Evolutionary conservation across 768 basidiomycete species (phyloP).

Genomic region (Xanthoconium stramineum): DNA sequence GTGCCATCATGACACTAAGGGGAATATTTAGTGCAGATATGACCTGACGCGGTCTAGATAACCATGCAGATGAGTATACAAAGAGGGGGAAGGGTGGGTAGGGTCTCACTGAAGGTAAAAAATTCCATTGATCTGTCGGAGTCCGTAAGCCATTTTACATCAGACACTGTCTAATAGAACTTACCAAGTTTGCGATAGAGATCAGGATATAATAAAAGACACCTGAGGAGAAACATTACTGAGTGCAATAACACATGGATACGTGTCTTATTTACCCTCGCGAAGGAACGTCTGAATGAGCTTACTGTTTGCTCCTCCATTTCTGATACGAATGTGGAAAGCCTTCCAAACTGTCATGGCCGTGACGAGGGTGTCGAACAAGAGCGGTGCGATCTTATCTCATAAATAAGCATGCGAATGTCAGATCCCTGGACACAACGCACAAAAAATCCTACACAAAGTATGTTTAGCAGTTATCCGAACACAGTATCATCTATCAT

Average conservation of each 20-base stretch:
- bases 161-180: slow-evolving; percentile 8
- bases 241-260: background rate
- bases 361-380: slow-evolving; percentile 79
- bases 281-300: slow-evolving; percentile 83
- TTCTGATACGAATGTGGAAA: slow-evolving; percentile 69
- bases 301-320: slow-evolving; percentile 71
- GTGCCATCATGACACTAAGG: slow-evolving; percentile 79
- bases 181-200: slow-evolving; percentile 76
- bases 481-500: slow-evolving; percentile 16
- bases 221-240: slow-evolving; percentile 32
- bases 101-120: slow-evolving; percentile 75
- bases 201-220: slow-evolving; percentile 85
- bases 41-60: slow-evolving; percentile 66
- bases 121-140: slow-evolving; percentile 64
- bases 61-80: slow-evolving; percentile 11
- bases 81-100: background rate
- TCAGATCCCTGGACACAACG: slow-evolving; percentile 22
- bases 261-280: slow-evolving; percentile 49
- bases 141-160: slow-evolving; percentile 1
- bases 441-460: slow-evolving; percentile 52
- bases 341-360: slow-evolving; percentile 80
- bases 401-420: slow-evolving; percentile 4
- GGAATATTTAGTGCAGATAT: slow-evolving; percentile 85
- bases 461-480: slow-evolving; percentile 5
- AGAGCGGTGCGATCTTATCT: slow-evolving; percentile 71